phyloP scores from a whole-genome alignment of 495 filamentous ascomycete genomes.

The Bacidia gigantensis region DNA sequence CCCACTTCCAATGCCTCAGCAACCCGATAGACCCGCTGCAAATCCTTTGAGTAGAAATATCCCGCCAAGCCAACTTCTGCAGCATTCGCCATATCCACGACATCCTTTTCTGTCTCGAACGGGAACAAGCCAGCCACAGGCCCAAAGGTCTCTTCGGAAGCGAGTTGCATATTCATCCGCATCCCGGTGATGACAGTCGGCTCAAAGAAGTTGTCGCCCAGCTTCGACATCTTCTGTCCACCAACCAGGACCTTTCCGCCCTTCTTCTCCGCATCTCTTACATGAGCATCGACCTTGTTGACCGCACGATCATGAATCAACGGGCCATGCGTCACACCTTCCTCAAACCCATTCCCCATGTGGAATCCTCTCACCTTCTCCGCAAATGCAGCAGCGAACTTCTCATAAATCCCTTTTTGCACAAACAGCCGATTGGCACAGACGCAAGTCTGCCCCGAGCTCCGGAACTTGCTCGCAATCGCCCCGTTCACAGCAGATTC shows the following conservation, averaged over 20 bases:
- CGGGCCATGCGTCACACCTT: constrained; percentile 64
- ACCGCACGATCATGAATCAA: constrained; percentile 66
- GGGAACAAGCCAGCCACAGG: constrained; percentile 73
- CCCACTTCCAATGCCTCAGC: constrained; percentile 78
- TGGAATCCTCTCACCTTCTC: constrained; percentile 65
- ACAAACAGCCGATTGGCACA: constrained; percentile 42
- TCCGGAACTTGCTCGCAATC: constrained; percentile 69
- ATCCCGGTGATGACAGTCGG: constrained; percentile 73
- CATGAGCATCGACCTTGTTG: constrained; percentile 63
- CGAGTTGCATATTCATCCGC: constrained; percentile 64
- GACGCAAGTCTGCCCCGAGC: constrained; percentile 38
- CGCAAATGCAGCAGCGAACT: constrained; percentile 55
- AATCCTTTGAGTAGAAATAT: constrained; percentile 72
- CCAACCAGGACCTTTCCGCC: constrained; percentile 60
- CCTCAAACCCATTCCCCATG: constrained; percentile 61
- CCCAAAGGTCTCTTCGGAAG: constrained; percentile 76
- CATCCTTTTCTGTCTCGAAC: constrained; percentile 74
- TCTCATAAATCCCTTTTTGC: constrained; percentile 64
- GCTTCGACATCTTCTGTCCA: constrained; percentile 48
- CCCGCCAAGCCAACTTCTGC: constrained; percentile 70
- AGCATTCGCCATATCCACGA: constrained; percentile 62
- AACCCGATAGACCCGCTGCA: constrained; percentile 58
- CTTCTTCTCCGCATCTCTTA: constrained; percentile 60
- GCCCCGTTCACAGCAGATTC: constrained; percentile 64
- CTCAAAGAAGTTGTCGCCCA: constrained; percentile 68